Evolutionary conservation across 208 protist genomes (phyloP).

Genomic region (Leishmania major): DNA sequence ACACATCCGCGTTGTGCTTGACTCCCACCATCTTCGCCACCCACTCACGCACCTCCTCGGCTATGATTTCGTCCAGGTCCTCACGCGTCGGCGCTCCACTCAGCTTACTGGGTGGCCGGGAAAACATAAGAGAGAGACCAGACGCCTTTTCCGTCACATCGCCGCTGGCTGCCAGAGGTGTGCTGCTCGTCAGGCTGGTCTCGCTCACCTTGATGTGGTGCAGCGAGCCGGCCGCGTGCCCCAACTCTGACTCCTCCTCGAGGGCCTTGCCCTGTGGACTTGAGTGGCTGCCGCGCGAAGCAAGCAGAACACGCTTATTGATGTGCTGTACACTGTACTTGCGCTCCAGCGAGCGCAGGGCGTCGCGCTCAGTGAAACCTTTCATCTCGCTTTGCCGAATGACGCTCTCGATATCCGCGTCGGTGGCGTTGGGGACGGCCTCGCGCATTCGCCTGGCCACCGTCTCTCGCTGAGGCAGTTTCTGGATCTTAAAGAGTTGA

Average conservation of each 20-base stretch:
- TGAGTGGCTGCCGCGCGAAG: background rate
- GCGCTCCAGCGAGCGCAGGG: constrained; percentile 35
- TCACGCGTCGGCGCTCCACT: constrained; percentile 35
- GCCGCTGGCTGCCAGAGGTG: background rate
- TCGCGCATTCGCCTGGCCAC: constrained; percentile 29
- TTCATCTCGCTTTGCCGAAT: constrained; percentile 50
- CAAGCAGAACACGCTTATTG: background rate
- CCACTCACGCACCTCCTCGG: constrained; percentile 71
- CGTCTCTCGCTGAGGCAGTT: constrained; percentile 40
- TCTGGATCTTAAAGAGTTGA: constrained; percentile 36
- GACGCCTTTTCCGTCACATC: background rate
- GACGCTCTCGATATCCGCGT: constrained; percentile 39
- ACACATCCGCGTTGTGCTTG: constrained; percentile 41
- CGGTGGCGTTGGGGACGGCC: constrained; percentile 41
- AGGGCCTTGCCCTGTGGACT: background rate
- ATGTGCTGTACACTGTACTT: constrained; percentile 15
- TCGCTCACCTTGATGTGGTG: constrained; percentile 20
- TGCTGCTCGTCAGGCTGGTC: background rate
- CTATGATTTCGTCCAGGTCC: constrained; percentile 55
- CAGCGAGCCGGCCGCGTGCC: constrained; percentile 11
- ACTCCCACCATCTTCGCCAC: constrained; percentile 55
- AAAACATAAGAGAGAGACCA: background rate
- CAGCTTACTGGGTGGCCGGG: constrained; percentile 18
- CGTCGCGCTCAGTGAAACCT: constrained; percentile 44
- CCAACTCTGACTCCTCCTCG: constrained; percentile 9